Base-by-base conservation (phyloP, 768 basidiomycete genomes). In the Pleurotus salmoneostramineus region DNA sequence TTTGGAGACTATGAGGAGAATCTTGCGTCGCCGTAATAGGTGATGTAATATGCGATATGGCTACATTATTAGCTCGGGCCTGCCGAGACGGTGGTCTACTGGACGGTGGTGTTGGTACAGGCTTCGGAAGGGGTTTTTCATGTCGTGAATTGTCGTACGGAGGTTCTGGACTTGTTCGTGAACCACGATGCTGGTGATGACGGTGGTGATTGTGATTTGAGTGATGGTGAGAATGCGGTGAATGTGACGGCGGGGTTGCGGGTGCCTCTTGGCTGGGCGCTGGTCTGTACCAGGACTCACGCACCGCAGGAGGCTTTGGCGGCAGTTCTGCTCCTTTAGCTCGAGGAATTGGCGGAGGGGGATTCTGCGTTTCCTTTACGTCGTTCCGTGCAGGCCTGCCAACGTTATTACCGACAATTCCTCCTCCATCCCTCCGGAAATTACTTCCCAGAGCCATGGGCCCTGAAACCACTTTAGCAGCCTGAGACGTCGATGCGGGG, bases 391-490 rank as follows among this genome's bases (percentile, higher is more conserved):
- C 49, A 10, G 27, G 14, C 17, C 49, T 33, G 49, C 17, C 49
- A 50, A 12, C 33, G 35, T 32, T 14, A 33, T 27, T 27, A 27
- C 21, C 21, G 21, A 27, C 21, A 27, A 27, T 27, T 27, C 21
- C 21, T 27, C 6, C 12, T 50, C 31, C 49, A 36, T 48, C 59
- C 44, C 58, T 56, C 47, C 50, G 36, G 40, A 51, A 32, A 45
- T 60, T 51, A 59, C 67, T 59, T 6, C 68, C 63, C 11, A 75
- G 69, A n/a, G 64, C 42, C 72, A 75, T 75, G 2, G 75, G 77
- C 6, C 67, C 65, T 7, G 78, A 75, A 6, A 75, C 73, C 6
- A 72, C 62, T 44, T 70, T 66, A 49, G 21, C 21, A 27, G 21
- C 21, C 21, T 63, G 70, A 33, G 66, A 48, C 43, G 64, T 44